Percentiles rank a stretch among this genome's conserved stretches.
These are phyloP conservation scores for Boletus sp. DNA, from an alignment of 768 basidiomycete species.

Conservation along the genomic window DNA sequence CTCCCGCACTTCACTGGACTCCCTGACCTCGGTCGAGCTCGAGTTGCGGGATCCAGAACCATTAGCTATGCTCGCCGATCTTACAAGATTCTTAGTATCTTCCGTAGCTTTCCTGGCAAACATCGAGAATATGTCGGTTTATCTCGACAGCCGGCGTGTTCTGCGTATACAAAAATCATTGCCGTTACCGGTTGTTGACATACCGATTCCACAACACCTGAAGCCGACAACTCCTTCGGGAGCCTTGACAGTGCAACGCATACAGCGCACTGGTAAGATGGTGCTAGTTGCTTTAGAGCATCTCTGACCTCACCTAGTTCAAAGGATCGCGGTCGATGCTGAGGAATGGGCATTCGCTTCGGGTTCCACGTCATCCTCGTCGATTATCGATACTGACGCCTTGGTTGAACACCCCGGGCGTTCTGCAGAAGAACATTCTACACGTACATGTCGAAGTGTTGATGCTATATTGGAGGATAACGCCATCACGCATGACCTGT, in stretches of 20 bases:
- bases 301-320: slow-evolving; percentile 5
- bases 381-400: neutral
- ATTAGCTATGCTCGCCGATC: slow-evolving; percentile 4
- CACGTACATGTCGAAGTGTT: neutral
- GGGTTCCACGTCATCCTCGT: neutral
- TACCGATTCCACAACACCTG: slow-evolving; percentile 3
- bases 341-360: slow-evolving; percentile 2
- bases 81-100: slow-evolving; percentile 12
- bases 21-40: slow-evolving; percentile 8
- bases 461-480: neutral
- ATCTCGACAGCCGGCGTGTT: neutral
- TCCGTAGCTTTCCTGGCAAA: slow-evolving; percentile 6
- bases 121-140: slow-evolving; percentile 2
- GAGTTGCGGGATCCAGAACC: slow-evolving; percentile 3
- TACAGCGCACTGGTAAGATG: slow-evolving; percentile 7
- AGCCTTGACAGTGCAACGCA: neutral
- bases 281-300: neutral
- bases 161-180: neutral
- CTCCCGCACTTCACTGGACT: neutral
- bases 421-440: neutral
- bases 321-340: slow-evolving; percentile 7
- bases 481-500: slow-evolving; percentile 11
- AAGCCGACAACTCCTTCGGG: neutral
- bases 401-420: neutral
- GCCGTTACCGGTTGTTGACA: neutral